These are phyloP conservation scores for Fomitopsis pulvina DNA, from an alignment of 768 basidiomycete genomes.

Conservation along the genomic window DNA sequence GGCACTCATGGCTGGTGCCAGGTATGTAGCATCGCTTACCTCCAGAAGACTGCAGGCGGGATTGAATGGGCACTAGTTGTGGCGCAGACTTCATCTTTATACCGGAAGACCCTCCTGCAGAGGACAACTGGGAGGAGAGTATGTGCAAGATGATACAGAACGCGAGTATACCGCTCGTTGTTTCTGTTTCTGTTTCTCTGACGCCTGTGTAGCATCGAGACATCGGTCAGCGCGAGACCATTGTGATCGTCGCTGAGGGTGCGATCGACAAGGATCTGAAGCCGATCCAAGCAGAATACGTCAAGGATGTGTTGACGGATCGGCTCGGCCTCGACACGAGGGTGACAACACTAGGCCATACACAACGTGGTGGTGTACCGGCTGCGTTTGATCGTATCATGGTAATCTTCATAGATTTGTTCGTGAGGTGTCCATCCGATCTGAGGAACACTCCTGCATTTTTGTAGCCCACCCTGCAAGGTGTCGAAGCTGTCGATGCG, in stretches of 20 bases:
- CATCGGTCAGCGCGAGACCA: slow-evolving; percentile 94
- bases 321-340: slow-evolving; percentile 89
- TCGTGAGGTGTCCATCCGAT: neutral
- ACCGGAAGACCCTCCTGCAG: slow-evolving; percentile 82
- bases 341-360: slow-evolving; percentile 96
- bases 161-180: slow-evolving; percentile 36
- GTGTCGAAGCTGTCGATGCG: slow-evolving; percentile 86
- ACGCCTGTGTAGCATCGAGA: slow-evolving; percentile 70
- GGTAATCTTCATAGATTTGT: slow-evolving; percentile 36
- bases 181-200: neutral
- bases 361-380: slow-evolving; percentile 90
- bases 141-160: slow-evolving; percentile 83
- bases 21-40: slow-evolving; percentile 37
- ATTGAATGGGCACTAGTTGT: slow-evolving; percentile 35
- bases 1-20: slow-evolving; percentile 87
- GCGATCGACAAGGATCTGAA: slow-evolving; percentile 84
- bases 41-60: neutral
- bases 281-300: slow-evolving; percentile 86
- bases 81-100: slow-evolving; percentile 99
- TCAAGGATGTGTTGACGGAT: slow-evolving; percentile 85
- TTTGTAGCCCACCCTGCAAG: slow-evolving; percentile 88
- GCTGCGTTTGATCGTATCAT: slow-evolving; percentile 91
- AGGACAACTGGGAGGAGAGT: slow-evolving; percentile 80
- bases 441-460: slow-evolving; percentile 5
- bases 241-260: slow-evolving; percentile 97